Percentiles rank a stretch among this genome's conserved stretches.
Conservation (phyloP, 2,329 filamentous ascomycete species). For the Colletotrichum chlorophyti region DNA sequence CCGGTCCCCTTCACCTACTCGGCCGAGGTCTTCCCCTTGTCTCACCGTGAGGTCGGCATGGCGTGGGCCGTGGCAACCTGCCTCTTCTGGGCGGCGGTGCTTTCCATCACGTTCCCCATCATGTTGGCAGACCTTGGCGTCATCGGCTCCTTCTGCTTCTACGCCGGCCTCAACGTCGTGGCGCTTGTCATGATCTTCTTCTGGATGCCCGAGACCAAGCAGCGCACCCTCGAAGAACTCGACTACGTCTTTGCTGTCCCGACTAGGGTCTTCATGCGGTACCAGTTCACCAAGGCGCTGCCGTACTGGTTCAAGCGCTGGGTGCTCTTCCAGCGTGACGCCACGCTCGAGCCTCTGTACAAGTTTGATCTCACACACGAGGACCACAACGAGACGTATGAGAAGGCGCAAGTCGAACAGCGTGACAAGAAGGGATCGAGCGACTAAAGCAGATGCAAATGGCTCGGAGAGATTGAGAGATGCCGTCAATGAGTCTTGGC, state of each 20-base stretch:
- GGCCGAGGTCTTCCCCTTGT: slow-evolving; percentile 69
- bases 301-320: slow-evolving; percentile 41
- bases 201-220: slow-evolving; percentile 66
- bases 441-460: not conserved
- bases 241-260: slow-evolving; percentile 46
- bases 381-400: slow-evolving; percentile 41
- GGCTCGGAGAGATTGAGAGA: not conserved
- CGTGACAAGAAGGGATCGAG: slow-evolving; percentile 37
- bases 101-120: slow-evolving; percentile 59
- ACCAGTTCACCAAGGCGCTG: slow-evolving; percentile 40
- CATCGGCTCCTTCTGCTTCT: slow-evolving; percentile 54
- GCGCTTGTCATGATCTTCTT: slow-evolving; percentile 64
- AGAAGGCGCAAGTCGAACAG: slow-evolving; percentile 46
- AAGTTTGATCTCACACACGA: slow-evolving; percentile 42
- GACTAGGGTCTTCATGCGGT: slow-evolving; percentile 38
- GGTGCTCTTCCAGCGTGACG: slow-evolving; percentile 37
- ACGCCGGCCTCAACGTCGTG: slow-evolving; percentile 61
- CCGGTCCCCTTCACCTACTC: slow-evolving; percentile 68
- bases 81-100: slow-evolving; percentile 58
- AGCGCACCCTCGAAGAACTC: slow-evolving; percentile 56
- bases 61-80: slow-evolving; percentile 67
- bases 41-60: slow-evolving; percentile 70
- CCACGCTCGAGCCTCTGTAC: slow-evolving; percentile 49
- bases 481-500: not conserved
- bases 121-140: slow-evolving; percentile 46